These are phyloP conservation scores for Dendrocalamus latiflorus DNA, from an alignment of 202 grass and related monocot species.

Conservation along the genomic window DNA sequence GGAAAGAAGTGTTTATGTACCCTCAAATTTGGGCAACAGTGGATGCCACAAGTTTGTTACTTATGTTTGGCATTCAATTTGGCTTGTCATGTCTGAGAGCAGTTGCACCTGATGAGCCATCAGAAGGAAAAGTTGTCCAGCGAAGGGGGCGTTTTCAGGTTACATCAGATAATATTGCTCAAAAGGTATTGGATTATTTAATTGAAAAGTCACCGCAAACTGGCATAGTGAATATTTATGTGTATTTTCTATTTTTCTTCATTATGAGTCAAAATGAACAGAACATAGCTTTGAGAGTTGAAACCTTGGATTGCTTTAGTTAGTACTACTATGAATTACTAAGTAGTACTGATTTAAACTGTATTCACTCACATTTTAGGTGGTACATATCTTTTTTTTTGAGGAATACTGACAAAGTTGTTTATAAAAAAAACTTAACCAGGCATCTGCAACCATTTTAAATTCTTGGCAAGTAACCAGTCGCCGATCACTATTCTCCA, in stretches of 20 bases:
- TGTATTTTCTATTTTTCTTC: conserved; percentile 7
- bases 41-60: too few relatives aligned
- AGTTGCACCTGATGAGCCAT: conserved; percentile 47
- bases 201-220: background rate
- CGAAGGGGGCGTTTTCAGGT: conserved; percentile 88
- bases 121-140: conserved; percentile 65
- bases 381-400: too few relatives aligned
- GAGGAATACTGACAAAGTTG: too few relatives aligned
- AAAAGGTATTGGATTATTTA: conserved; percentile 63
- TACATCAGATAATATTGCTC: conserved; percentile 56
- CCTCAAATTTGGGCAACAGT: too few relatives aligned
- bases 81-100: background rate
- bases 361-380: too few relatives aligned
- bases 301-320: conserved; percentile 3
- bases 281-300: background rate
- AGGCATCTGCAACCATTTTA: too few relatives aligned
- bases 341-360: background rate
- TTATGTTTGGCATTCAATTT: conserved; percentile 1
- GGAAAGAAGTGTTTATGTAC: too few relatives aligned
- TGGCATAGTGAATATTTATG: background rate
- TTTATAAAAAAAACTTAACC: too few relatives aligned
- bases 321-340: background rate
- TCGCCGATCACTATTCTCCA: too few relatives aligned
- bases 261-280: background rate
- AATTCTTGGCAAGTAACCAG: too few relatives aligned